Conservation (phyloP, 1,139 yeast genomes). For the Hansenula sp. region DNA sequence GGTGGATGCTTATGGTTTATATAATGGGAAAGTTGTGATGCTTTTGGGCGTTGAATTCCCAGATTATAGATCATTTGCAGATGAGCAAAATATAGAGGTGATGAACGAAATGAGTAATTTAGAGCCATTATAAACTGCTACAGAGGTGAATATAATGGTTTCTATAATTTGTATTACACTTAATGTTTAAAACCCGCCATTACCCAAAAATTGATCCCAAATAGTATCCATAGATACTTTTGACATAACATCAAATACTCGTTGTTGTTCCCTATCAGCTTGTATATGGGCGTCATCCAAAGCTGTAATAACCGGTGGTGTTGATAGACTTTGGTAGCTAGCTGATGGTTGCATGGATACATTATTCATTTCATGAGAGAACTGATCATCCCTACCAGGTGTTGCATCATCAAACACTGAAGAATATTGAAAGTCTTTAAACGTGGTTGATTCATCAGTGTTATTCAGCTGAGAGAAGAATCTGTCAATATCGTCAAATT, state of each 20-base stretch:
- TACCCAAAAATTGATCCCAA: conserved; percentile 22
- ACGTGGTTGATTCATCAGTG: conserved; percentile 8
- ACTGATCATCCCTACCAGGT: neutral
- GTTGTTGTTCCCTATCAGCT: conserved; percentile 21
- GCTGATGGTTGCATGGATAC: neutral
- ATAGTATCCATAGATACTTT: conserved; percentile 22
- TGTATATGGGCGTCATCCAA: neutral
- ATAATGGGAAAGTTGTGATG: conserved; percentile 12
- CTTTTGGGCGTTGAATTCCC: conserved; percentile 11
- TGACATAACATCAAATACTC: conserved; percentile 23
- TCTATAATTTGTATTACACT: no score
- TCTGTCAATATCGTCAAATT: conserved; percentile 20
- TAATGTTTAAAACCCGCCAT: conserved; percentile 10
- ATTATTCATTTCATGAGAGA: neutral
- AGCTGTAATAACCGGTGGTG: conserved; percentile 12
- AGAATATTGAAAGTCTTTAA: conserved; percentile 11
- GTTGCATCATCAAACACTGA: conserved; percentile 2
- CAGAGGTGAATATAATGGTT: neutral
- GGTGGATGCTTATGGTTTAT: conserved; percentile 15
- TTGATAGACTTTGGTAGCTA: conserved; percentile 14
- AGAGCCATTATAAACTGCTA: conserved; percentile 5
- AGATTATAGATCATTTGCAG: conserved; percentile 3
- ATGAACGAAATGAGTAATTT: conserved; percentile 9
- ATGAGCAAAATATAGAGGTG: neutral
- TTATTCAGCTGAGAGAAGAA: conserved; percentile 21